Conservation (phyloP, 1,284 basidiomycete species). For the Fomes fomentarius region DNA sequence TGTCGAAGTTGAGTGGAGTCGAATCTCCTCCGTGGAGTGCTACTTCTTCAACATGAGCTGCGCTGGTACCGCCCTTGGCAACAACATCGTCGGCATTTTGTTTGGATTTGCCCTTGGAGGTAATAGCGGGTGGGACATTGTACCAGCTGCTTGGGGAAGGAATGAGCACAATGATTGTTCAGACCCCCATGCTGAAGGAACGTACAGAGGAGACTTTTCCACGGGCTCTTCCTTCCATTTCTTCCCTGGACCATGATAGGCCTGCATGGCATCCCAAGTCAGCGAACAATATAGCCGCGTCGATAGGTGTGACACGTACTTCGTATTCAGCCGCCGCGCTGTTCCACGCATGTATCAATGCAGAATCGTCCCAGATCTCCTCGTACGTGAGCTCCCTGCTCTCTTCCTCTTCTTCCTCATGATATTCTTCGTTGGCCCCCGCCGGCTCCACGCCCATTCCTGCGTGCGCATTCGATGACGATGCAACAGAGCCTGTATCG, state of each 20-base stretch:
- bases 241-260: constrained; percentile 69
- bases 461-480: constrained; percentile 15
- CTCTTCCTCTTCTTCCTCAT: constrained; percentile 46
- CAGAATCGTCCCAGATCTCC: constrained; percentile 85
- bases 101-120: constrained; percentile 24
- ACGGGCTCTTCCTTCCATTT: constrained; percentile 71
- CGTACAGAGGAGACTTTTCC: constrained; percentile 73
- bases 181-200: no score
- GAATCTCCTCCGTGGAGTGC: constrained; percentile 49
- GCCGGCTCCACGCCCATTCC: constrained; percentile 13
- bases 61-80: constrained; percentile 17
- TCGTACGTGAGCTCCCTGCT: constrained; percentile 66
- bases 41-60: no score
- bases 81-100: constrained; percentile 19
- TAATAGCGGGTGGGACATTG: constrained; percentile 58
- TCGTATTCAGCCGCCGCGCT: constrained; percentile 80
- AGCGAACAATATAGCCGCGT: not conserved
- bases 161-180: no score
- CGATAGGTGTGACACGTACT: constrained; percentile 36
- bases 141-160: constrained; percentile 61
- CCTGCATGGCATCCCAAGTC: constrained; percentile 44
- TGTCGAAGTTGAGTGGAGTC: constrained; percentile 65
- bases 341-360: constrained; percentile 79
- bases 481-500: constrained; percentile 23
- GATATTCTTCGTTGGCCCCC: constrained; percentile 17